Evolutionary conservation across 345 rosid genomes (phyloP).

Genomic region (Alliaria petiolata): DNA sequence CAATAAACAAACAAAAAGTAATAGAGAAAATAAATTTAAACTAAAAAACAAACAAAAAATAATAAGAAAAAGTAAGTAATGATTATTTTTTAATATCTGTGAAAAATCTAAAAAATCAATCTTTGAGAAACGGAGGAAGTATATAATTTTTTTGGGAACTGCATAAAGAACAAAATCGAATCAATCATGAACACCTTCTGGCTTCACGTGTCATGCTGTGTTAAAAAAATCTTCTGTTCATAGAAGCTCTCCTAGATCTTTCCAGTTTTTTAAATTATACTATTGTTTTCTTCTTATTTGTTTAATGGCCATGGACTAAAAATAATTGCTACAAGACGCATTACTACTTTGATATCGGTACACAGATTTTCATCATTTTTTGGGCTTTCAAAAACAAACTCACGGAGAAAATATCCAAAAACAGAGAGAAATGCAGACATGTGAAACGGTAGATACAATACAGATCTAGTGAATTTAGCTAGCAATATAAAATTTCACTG

Average conservation of each 20-base stretch:
- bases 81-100: too few species aligned
- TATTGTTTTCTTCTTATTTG: neutral
- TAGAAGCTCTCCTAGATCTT: constrained; percentile 31
- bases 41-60: too few species aligned
- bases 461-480: too few species aligned
- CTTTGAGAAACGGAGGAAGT: too few species aligned
- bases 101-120: too few species aligned
- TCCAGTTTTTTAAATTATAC: neutral
- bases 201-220: constrained; percentile 33
- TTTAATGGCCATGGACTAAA: neutral
- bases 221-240: constrained; percentile 27
- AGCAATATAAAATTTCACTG: too few species aligned
- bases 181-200: constrained; percentile 36
- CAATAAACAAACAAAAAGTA: too few species aligned
- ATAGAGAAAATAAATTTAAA: too few species aligned
- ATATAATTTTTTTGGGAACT: neutral
- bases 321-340: neutral
- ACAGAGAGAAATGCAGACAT: neutral
- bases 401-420: neutral
- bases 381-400: constrained; percentile 9
- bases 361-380: neutral
- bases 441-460: neutral
- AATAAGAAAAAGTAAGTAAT: too few species aligned
- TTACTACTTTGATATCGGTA: neutral
- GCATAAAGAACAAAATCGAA: constrained; percentile 29